Base-by-base conservation (phyloP, 2,329 filamentous ascomycete genomes). In the Phaeosphaeriaceae sp. region DNA sequence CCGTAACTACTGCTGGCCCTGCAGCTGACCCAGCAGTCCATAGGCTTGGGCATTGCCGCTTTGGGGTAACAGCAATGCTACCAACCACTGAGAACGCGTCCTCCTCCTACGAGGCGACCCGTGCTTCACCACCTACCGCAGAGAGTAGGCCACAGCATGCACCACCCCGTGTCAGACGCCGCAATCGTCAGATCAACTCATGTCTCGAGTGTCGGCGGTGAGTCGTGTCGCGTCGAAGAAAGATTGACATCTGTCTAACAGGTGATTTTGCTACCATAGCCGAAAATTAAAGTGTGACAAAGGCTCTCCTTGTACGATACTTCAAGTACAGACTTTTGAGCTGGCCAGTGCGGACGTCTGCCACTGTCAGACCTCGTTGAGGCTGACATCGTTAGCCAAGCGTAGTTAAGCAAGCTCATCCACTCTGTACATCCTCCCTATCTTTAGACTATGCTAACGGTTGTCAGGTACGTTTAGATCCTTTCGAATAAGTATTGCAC, bases 241-340 rank as follows among this genome's bases (percentile, higher is more conserved):
- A 24, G n/a, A 6, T 19, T 31, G 15, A 22, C 21, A 13, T n/a
- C 13, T 20, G 11, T 19, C 45, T 54, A 21, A 49, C 10, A 31
- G 17, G 7, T 9, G 17, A 44, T 44, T 13, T n/a, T 42, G 20
- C 20, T 36, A 10, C 27, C 48, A 3, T 22, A 54, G 45, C 21
- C 85, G 91, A 42, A 94, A 94, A 77, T 81, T 93, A 55, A 91
- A 91, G 74, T 94, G 91, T 78, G 89, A 91, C 79, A 92, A 91
- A 72, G 77, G 82, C 20, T 84, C 89, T 51, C 89, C 91, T 59
- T 94, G 91, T n/a, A n/a, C n/a, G n/a, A n/a, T n/a, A n/a, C n/a
- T n/a, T n/a, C n/a, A n/a, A n/a, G n/a, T n/a, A n/a, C n/a, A n/a
- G n/a, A n/a, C n/a, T n/a, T n/a, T n/a, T n/a, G n/a, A n/a, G n/a